These are phyloP conservation scores for Pulveroboletus sp. DNA, from an alignment of 768 basidiomycete genomes.

Conservation along the genomic window DNA sequence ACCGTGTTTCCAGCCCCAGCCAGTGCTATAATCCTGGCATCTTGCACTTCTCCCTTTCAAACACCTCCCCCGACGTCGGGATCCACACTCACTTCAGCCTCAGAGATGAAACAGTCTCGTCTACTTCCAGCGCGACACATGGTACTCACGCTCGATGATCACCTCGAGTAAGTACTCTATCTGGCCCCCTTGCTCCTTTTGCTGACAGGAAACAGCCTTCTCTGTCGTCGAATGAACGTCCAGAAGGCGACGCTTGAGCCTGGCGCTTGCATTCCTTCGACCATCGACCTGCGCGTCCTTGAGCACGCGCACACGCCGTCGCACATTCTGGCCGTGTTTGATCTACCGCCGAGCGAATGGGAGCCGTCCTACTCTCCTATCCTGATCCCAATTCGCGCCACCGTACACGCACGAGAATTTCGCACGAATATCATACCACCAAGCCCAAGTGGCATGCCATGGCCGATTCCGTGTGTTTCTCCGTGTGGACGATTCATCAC, in stretches of 20 bases:
- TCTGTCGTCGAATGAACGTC: constrained; percentile 34
- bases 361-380: constrained; percentile 34
- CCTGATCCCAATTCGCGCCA: constrained; percentile 50
- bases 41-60: constrained; percentile 7
- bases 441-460: constrained; percentile 30
- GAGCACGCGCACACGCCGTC: constrained; percentile 48
- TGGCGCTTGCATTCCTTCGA: constrained; percentile 34
- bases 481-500: constrained; percentile 34
- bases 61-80: constrained; percentile 10
- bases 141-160: constrained; percentile 17
- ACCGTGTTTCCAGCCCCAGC: constrained; percentile 12
- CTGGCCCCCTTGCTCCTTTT: neutral
- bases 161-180: constrained; percentile 25
- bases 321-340: constrained; percentile 49
- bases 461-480: constrained; percentile 28
- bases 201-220: constrained; percentile 20
- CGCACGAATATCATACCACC: constrained; percentile 33
- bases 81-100: constrained; percentile 12
- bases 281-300: constrained; percentile 45
- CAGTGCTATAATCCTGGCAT: constrained; percentile 8
- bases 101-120: constrained; percentile 18
- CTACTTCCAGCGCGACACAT: constrained; percentile 24
- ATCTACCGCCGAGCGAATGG: constrained; percentile 27
- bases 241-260: constrained; percentile 20
- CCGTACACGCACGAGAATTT: constrained; percentile 40